Conservation (phyloP, 1,139 yeast genomes). For the Groenewaldozyma auringiensis region DNA sequence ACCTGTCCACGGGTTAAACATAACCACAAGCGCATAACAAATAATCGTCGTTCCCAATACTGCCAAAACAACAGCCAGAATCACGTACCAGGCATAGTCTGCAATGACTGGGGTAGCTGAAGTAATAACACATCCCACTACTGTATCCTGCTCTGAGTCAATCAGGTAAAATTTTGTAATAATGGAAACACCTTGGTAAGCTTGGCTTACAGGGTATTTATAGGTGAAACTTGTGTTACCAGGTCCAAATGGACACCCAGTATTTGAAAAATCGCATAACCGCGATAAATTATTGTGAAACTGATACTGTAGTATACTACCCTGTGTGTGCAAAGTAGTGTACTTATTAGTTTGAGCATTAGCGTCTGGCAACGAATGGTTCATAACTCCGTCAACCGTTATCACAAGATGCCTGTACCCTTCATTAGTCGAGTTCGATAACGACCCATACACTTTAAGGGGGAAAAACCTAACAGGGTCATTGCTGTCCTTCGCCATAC, state of each 20-base stretch:
- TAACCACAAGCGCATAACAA: conserved; percentile 36
- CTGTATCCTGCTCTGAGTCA: conserved; percentile 32
- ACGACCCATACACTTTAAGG: not conserved
- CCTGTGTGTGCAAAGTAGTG: conserved; percentile 23
- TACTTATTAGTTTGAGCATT: conserved; percentile 18
- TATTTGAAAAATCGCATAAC: conserved; percentile 23
- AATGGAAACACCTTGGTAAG: conserved; percentile 27
- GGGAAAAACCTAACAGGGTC: not conserved
- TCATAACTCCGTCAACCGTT: conserved; percentile 1
- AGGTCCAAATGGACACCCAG: conserved; percentile 27
- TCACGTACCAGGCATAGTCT: conserved; percentile 35
- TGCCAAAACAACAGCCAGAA: conserved; percentile 37
- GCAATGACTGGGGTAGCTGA: conserved; percentile 48
- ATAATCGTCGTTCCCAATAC: conserved; percentile 39
- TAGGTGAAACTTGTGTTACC: conserved; percentile 20
- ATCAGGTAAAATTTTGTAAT: conserved; percentile 25
- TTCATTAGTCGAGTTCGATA: not conserved
- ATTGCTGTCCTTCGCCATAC: not conserved
- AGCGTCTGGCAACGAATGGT: not conserved
- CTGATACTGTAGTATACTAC: conserved; percentile 18
- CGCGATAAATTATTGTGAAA: conserved; percentile 20
- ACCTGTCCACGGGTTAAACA: conserved; percentile 53
- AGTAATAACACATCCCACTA: conserved; percentile 43
- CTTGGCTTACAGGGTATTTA: conserved; percentile 19
- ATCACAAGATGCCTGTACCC: not conserved